A percentile compares a stretch with the other conserved stretches of the same genome.
These are phyloP conservation scores for Postia placenta DNA, from an alignment of 768 basidiomycete species.

Conservation along the genomic window DNA sequence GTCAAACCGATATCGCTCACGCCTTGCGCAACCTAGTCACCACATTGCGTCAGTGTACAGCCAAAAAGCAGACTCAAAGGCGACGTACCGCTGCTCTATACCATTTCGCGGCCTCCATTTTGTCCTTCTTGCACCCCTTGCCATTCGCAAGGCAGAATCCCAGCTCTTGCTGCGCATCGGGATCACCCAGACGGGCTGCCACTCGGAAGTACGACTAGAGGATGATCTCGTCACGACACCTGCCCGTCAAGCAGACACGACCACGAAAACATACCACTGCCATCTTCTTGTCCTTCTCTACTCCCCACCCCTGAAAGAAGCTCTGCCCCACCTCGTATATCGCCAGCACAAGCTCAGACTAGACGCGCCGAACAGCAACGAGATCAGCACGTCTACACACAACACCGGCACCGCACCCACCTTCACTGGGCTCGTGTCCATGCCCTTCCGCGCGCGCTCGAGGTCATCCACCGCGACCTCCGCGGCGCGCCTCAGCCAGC, in stretches of 20 bases:
- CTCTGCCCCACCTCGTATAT: constrained; percentile 92
- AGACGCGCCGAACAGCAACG: neutral
- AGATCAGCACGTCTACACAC: neutral
- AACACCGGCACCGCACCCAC: constrained; percentile 24
- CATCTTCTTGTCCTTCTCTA: constrained; percentile 84
- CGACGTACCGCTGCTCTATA: constrained; percentile 75
- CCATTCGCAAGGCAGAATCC: constrained; percentile 84
- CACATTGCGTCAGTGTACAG: neutral
- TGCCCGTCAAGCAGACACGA: neutral
- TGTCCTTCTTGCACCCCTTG: constrained; percentile 85
- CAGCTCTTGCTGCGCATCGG: constrained; percentile 82
- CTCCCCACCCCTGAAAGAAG: constrained; percentile 91
- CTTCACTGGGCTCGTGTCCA: constrained; percentile 49
- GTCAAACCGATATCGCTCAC: constrained; percentile 78
- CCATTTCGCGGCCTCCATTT: constrained; percentile 83
- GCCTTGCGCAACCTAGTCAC: constrained; percentile 58
- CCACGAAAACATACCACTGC: constrained; percentile 52
- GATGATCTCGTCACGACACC: too few relatives aligned
- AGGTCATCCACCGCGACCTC: constrained; percentile 75
- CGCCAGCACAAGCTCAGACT: constrained; percentile 81
- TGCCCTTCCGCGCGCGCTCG: constrained; percentile 51
- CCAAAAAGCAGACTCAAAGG: neutral
- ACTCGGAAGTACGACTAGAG: constrained; percentile 74
- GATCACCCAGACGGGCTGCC: constrained; percentile 79
- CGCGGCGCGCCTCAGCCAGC: constrained; percentile 78